Percentiles rank a stretch among this genome's conserved stretches.
Evolutionary conservation across 805 yeast species (phyloP).

Genomic region (Barnettozyma populi): DNA sequence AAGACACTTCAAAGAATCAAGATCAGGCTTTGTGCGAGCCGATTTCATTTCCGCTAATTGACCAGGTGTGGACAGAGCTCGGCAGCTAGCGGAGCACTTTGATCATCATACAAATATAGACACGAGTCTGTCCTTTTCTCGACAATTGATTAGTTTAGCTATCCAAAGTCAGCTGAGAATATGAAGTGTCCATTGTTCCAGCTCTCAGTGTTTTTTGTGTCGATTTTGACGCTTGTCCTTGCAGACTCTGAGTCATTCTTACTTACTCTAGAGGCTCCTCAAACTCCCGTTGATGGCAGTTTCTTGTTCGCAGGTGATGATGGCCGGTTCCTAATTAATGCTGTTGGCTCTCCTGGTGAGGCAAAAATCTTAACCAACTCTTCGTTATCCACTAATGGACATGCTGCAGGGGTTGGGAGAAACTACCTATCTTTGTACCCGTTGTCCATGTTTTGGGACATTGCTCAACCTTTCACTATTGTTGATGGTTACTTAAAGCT

Average conservation of each 20-base stretch:
- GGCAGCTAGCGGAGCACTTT: no score
- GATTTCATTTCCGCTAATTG: no score
- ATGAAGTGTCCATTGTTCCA: no score
- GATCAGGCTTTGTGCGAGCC: no score
- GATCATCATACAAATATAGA: no score
- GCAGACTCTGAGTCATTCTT: constrained; percentile 11
- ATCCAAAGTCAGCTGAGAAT: no score
- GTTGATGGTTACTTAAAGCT: constrained; percentile 14
- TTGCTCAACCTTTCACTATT: constrained; percentile 15
- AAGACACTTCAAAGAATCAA: no score
- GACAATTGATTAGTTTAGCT: no score
- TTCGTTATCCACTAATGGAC: constrained; percentile 1
- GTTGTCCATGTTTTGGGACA: constrained; percentile 4
- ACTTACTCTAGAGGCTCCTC: constrained; percentile 12
- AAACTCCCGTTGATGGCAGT: constrained; percentile 6
- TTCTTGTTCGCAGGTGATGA: neutral
- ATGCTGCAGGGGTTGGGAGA: constrained; percentile 15
- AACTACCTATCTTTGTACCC: constrained; percentile 11
- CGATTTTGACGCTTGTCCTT: neutral
- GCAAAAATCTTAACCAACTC: neutral
- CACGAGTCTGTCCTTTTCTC: no score
- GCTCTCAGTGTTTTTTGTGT: neutral
- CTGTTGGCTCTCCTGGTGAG: neutral
- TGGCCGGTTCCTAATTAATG: neutral
- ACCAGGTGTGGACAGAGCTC: no score